A percentile compares a stretch with the other conserved stretches of the same genome.
phyloP scores from a whole-genome alignment of 176 grass and related monocot species.

The Zoysia pacifica region DNA sequence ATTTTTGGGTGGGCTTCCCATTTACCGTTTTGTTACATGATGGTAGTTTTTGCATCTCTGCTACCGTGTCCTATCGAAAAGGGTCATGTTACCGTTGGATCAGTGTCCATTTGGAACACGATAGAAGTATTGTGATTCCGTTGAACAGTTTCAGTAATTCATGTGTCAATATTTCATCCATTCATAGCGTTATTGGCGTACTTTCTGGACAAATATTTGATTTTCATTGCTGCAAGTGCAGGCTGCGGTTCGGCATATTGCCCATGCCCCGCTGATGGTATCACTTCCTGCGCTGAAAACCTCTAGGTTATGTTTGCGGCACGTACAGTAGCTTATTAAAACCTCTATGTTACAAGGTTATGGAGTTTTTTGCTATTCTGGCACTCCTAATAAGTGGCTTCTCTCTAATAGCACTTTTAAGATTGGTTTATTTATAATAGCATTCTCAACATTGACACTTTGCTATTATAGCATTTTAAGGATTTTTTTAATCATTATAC shows the following conservation, averaged over 20 bases:
- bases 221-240: neutral
- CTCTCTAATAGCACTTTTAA: too few relatives aligned
- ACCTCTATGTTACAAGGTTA: neutral
- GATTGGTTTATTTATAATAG: too few relatives aligned
- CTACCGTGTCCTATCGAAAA: neutral
- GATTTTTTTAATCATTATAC: too few relatives aligned
- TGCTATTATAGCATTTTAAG: too few relatives aligned
- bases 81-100: neutral
- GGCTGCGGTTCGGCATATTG: neutral
- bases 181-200: neutral
- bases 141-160: neutral
- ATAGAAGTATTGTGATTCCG: neutral
- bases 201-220: neutral
- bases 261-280: neutral
- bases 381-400: too few relatives aligned
- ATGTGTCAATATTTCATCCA: neutral
- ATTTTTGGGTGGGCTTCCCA: constrained; percentile 32
- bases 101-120: neutral
- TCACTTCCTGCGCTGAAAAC: too few relatives aligned
- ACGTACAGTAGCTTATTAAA: neutral
- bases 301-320: neutral
- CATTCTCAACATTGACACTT: too few relatives aligned
- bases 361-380: too few relatives aligned
- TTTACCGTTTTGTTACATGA: constrained; percentile 28
- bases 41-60: constrained; percentile 33